phyloP scores from a whole-genome alignment of 2,329 filamentous ascomycete genomes.

The Colletotrichum tabaci region DNA sequence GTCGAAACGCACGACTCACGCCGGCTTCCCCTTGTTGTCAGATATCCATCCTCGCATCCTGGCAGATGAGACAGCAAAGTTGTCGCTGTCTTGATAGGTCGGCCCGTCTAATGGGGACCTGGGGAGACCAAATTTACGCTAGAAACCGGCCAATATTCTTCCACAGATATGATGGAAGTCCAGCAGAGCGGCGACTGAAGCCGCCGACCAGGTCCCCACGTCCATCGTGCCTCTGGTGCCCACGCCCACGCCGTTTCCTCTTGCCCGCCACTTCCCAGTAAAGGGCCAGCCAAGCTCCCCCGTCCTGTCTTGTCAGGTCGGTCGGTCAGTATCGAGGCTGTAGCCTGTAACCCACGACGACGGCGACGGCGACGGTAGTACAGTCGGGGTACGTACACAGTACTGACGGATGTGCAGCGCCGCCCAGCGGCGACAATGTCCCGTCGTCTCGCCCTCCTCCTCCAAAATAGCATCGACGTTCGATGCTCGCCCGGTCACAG shows the following conservation, averaged over 20 bases:
- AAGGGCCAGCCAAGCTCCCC: conserved; percentile 3
- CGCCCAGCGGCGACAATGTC: conserved; percentile 24
- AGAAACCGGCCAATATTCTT: conserved; percentile 36
- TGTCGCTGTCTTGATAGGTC: conserved; percentile 43
- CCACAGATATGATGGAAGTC: conserved; percentile 7
- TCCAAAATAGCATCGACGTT: conserved; percentile 40
- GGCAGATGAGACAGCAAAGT: conserved; percentile 42
- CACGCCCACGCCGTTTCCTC: not conserved
- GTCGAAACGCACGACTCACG: conserved; percentile 43
- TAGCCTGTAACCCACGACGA: not conserved
- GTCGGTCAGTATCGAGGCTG: not conserved
- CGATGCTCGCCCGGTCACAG: conserved; percentile 38
- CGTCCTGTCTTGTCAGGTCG: conserved; percentile 14
- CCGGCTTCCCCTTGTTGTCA: conserved; percentile 42
- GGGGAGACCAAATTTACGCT: conserved; percentile 38
- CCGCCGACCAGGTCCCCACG: conserved; percentile 17
- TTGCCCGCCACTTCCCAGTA: conserved; percentile 14
- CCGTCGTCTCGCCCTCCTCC: conserved; percentile 31
- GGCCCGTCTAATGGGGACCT: conserved; percentile 41
- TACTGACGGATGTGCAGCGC: not conserved
- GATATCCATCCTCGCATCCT: conserved; percentile 40
- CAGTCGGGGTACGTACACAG: not conserved
- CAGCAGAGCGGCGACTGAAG: conserved; percentile 7
- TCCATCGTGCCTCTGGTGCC: conserved; percentile 5
- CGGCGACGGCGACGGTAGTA: too few relatives aligned